Evolutionary conservation across 179 eudicot genomes (phyloP).

Genomic region (Nepenthes alata): DNA sequence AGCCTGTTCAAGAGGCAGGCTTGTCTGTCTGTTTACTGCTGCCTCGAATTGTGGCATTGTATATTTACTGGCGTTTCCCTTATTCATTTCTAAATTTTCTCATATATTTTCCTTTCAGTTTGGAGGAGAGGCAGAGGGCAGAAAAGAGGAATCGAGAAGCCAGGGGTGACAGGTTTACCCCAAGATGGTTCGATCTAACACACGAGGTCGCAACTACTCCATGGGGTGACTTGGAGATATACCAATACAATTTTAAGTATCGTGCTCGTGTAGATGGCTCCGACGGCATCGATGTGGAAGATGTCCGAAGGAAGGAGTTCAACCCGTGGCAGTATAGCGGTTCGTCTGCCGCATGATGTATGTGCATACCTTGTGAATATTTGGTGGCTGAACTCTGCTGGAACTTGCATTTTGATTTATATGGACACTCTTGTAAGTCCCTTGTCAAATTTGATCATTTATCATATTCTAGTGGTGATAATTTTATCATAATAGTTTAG

Average conservation of each 20-base stretch:
- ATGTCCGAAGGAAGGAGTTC: conserved; percentile 29
- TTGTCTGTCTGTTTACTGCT: not conserved
- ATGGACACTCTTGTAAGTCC: too few relatives aligned
- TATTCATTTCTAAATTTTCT: not conserved
- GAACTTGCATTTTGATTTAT: too few relatives aligned
- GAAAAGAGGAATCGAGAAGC: conserved; percentile 41
- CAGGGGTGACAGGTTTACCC: conserved; percentile 24
- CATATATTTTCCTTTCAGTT: conserved; percentile 14
- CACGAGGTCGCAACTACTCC: conserved; percentile 36
- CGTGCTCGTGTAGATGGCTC: conserved; percentile 24
- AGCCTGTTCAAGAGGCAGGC: not conserved
- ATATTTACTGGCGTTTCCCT: not conserved
- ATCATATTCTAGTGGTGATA: too few relatives aligned
- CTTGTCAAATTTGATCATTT: too few relatives aligned
- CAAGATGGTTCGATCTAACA: conserved; percentile 33
- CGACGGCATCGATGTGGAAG: conserved; percentile 18
- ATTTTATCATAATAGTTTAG: too few relatives aligned
- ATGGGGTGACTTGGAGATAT: conserved; percentile 42
- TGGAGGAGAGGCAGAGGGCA: conserved; percentile 47
- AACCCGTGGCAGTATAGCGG: conserved; percentile 38
- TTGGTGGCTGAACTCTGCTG: not conserved
- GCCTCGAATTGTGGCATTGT: not conserved
- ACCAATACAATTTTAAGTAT: conserved; percentile 36
- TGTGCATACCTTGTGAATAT: not conserved
- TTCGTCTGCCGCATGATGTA: conserved; percentile 24